phyloP scores from a whole-genome alignment of 257 asterid genomes.

The Gentiana dahurica region DNA sequence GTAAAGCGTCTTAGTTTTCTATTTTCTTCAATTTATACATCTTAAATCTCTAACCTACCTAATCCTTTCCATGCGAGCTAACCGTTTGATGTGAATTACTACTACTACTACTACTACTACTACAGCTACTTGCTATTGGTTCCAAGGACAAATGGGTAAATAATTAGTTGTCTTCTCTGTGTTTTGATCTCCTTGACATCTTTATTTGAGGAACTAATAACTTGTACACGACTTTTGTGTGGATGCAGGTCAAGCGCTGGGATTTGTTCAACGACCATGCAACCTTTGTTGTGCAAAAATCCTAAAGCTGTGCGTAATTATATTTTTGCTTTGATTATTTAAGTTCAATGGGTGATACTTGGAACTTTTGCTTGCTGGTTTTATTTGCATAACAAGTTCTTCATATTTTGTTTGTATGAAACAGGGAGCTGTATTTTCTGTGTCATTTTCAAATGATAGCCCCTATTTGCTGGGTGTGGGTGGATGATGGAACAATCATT shows the following conservation, averaged over 20 bases:
- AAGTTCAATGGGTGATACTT: too few species aligned
- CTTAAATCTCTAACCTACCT: too few species aligned
- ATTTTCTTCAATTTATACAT: too few species aligned
- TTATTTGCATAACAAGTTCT: background rate
- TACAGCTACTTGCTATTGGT: constrained; percentile 90
- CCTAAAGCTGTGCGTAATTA: constrained; percentile 33
- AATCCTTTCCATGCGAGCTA: too few species aligned
- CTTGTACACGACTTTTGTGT: background rate
- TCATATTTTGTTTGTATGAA: background rate
- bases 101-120: background rate
- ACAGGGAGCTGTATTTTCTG: background rate
- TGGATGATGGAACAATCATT: too few species aligned
- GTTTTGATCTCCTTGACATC: background rate
- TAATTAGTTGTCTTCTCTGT: constrained; percentile 3
- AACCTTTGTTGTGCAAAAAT: constrained; percentile 53
- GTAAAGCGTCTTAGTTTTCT: too few species aligned
- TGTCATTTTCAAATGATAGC: constrained; percentile 1
- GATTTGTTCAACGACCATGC: constrained; percentile 56
- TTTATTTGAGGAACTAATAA: background rate
- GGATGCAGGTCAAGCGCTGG: constrained; percentile 83
- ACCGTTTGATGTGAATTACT: too few species aligned
- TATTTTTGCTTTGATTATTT: background rate
- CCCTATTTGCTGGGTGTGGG: too few species aligned
- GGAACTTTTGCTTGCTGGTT: too few species aligned
- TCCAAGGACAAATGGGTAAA: constrained; percentile 74